Evolutionary conservation across 1,284 basidiomycete species (phyloP), one percentile per base, ranked within the genome.

Genomic region (Ceraceosorus bombacis): DNA sequence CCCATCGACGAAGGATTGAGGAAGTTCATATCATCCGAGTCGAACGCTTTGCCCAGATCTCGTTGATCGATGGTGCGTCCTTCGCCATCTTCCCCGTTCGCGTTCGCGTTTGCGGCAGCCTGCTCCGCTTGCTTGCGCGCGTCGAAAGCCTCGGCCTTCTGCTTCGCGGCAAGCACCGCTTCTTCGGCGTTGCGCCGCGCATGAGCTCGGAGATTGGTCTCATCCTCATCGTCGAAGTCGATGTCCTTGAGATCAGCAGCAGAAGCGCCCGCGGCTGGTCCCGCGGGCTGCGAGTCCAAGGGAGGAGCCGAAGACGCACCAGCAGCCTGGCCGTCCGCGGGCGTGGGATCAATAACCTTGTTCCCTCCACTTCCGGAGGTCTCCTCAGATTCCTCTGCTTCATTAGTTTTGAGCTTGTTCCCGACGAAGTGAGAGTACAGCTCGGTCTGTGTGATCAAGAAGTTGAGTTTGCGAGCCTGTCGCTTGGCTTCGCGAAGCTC

Each of bases 351-450:
- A 55, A 69, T 64, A 41, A 67, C 63, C 54, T 65, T 65, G 58
- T 63, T 66, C 4, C 67, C 60, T 43, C 73, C 72, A 27, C 27
- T 27, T 12, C 74, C 79, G 2, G 79, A 79, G 0, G 80, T 81
- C 62, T 83, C 82, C 49, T 88, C 86, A 5, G 79, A 79, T 17
- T 90, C 89, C 79, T 95, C 90, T 37, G 93, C 85, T 76, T 96
- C 93, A 60, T 86, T 84, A 51, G 94, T 97, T 81, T 95, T 96
- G 71, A 98, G 84, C 81, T 98, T 98, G 80, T 87, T 96, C 48
- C 95, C 94, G 62, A 99, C 91, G 82, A 98, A 98, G 81, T 99
- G 95, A 69, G 90, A 95, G 80, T 98, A 99, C 9, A 98, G 84
- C 79, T 99, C 95, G 9, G 95, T 98, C 80, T 98, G 95, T 63